Conservation (phyloP, 805 yeast genomes). For the Monosporozyma solicola region DNA sequence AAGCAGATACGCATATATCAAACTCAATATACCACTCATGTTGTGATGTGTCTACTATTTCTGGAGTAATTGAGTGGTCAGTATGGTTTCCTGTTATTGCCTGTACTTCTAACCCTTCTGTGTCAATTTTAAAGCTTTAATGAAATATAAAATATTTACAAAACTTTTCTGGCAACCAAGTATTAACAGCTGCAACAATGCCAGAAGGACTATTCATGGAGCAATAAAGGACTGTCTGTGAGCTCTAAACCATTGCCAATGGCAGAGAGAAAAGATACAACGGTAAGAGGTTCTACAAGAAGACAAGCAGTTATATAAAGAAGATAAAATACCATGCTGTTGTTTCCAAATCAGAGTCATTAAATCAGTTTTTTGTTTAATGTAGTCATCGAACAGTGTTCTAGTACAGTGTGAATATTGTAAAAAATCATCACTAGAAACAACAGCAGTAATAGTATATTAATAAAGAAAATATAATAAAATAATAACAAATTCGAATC, state of each 20-base stretch:
- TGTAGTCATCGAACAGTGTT: conserved; percentile 29
- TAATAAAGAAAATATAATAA: neutral
- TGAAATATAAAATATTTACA: neutral
- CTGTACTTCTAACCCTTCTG: neutral
- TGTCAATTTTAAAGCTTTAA: neutral
- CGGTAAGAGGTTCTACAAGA: neutral
- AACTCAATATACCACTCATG: conserved; percentile 14
- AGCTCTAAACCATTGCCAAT: no score
- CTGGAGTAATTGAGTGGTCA: neutral
- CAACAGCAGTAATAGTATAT: neutral
- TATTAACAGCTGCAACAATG: neutral
- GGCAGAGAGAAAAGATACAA: no score
- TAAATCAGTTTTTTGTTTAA: conserved; percentile 31
- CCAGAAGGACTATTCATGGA: neutral
- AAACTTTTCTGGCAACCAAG: neutral
- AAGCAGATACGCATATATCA: conserved; percentile 44
- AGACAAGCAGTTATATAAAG: neutral
- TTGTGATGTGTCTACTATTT: neutral
- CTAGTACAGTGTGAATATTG: conserved; percentile 34
- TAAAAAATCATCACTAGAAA: conserved; percentile 12
- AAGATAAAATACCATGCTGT: neutral
- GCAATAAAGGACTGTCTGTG: neutral
- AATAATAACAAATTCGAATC: conserved; percentile 12
- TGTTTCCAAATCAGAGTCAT: conserved; percentile 30
- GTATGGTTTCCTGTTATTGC: neutral